Conservation (phyloP, 129 eudicot genomes). For the Solidago caesia region DNA sequence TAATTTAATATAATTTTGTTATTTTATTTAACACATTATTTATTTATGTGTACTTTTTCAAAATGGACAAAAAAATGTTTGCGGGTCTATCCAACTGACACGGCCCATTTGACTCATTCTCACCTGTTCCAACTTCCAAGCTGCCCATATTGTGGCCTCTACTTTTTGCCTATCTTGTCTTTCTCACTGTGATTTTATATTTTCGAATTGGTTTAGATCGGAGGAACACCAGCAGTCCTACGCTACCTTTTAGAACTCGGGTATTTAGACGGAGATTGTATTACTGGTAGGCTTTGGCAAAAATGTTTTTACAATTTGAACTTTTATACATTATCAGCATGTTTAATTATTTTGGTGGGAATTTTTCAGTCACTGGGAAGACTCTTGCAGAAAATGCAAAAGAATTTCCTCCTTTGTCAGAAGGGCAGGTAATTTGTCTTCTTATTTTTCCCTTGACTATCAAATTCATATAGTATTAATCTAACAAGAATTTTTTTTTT, state of each 20-base stretch:
- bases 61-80: too few species aligned
- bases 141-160: background rate
- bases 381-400: constrained; percentile 93
- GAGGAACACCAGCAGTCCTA: constrained; percentile 96
- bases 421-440: constrained; percentile 68
- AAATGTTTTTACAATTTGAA: background rate
- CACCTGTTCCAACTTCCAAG: background rate
- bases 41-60: too few species aligned
- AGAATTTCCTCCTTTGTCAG: constrained; percentile 76
- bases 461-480: background rate
- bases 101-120: background rate
- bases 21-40: too few species aligned
- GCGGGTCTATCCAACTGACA: too few species aligned
- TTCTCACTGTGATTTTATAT: background rate
- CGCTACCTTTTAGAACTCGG: constrained; percentile 85
- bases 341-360: background rate
- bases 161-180: background rate
- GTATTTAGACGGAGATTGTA: constrained; percentile 87
- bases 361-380: constrained; percentile 74
- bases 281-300: constrained; percentile 56
- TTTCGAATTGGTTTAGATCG: constrained; percentile 55
- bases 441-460: background rate
- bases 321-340: background rate
- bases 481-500: background rate
- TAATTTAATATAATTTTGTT: too few species aligned